A percentile compares a stretch with the other conserved stretches of the same genome.
Evolutionary conservation across 2,329 filamentous ascomycete species (phyloP).

Genomic region (Pseudocercospora eumusae): DNA sequence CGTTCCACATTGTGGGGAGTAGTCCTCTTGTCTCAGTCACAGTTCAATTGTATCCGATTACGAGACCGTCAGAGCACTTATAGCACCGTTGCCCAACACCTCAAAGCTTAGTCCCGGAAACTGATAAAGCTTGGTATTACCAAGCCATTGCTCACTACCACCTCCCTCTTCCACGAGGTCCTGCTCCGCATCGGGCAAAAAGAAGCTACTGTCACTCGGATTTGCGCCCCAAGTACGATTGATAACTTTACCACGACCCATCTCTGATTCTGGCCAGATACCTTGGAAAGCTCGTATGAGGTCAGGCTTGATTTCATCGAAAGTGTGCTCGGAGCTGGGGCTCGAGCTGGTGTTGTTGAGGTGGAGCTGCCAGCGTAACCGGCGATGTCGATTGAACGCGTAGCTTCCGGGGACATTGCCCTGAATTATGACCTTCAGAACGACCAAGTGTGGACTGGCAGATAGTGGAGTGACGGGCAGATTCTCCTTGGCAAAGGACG

Average conservation of each 20-base stretch:
- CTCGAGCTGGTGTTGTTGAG: slow-evolving; percentile 46
- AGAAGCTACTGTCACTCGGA: slow-evolving; percentile 39
- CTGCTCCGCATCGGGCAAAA: slow-evolving; percentile 39
- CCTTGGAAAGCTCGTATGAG: slow-evolving; percentile 50
- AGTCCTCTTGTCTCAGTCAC: not conserved
- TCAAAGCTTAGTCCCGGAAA: slow-evolving; percentile 95
- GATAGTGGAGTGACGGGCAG: slow-evolving; percentile 27
- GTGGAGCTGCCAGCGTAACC: slow-evolving; percentile 77
- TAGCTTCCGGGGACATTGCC: slow-evolving; percentile 95
- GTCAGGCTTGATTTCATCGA: slow-evolving; percentile 63
- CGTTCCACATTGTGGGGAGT: not conserved
- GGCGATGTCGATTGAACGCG: slow-evolving; percentile 90
- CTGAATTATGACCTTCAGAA: slow-evolving; percentile 89
- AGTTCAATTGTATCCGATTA: slow-evolving; percentile 14
- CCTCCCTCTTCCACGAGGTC: slow-evolving; percentile 45
- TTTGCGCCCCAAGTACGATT: slow-evolving; percentile 41
- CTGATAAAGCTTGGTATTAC: slow-evolving; percentile 83
- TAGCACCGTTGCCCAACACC: slow-evolving; percentile 86
- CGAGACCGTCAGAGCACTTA: slow-evolving; percentile 73
- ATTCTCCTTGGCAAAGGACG: slow-evolving; percentile 15
- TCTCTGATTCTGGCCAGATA: slow-evolving; percentile 56
- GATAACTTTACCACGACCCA: slow-evolving; percentile 43
- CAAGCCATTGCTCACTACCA: slow-evolving; percentile 57
- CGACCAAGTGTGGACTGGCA: slow-evolving; percentile 63
- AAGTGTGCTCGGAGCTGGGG: slow-evolving; percentile 75